Evolutionary conservation across 352 stramenopile species (phyloP), one percentile per base, ranked within the genome.

Genomic region (Phytophthora pseudosyringae): DNA sequence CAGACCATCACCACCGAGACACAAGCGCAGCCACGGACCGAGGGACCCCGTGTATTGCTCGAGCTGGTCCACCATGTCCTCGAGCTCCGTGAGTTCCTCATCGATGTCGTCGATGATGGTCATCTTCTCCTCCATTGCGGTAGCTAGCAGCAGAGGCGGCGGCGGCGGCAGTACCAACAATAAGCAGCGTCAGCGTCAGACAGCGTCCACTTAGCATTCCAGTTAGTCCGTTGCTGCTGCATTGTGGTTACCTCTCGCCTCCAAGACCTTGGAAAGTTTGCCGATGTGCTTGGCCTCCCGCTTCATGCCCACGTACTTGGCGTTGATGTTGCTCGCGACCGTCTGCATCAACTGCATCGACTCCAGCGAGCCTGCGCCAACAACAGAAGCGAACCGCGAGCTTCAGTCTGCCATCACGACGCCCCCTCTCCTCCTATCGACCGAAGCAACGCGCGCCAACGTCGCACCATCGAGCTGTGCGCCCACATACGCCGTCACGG

Each of bases 61-160:
- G 21, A 95, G 75, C 52, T 95, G 83, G n/a, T 93, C 78, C 51
- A 95, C 85, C 84, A 95, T 93, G 36, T 95, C 87, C 73, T 95
- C 87, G 38, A 95, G 73, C 68, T 93, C 84, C 4, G 73, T 78
- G n/a, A 95, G 73, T 71, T 95, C 87, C 59, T 93, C 84, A 59
- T 95, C 84, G 29, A 95, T 89, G 41, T 88, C 85, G 59, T 93
- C 80, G 55, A 95, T 93, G 26, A 80, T 79, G 35, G 79, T 67
- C 78, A 93, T 89, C 59, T 93, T 91, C 36, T 91, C 80, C 32
- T 87, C 67, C 64, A 93, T 85, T 45, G 78, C 67, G 29, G 38
- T 67, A 45, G 79, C 83, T 91, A 48, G 16, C 11, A 62, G 16
- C 35, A 46, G 1, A 12, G 28, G 25, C 13, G 53, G 26, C 16